Evolutionary conservation across 176 grass and related monocot species (phyloP), one percentile per base, ranked within the genome.

Genomic region (Dendrocalamus sinicus): DNA sequence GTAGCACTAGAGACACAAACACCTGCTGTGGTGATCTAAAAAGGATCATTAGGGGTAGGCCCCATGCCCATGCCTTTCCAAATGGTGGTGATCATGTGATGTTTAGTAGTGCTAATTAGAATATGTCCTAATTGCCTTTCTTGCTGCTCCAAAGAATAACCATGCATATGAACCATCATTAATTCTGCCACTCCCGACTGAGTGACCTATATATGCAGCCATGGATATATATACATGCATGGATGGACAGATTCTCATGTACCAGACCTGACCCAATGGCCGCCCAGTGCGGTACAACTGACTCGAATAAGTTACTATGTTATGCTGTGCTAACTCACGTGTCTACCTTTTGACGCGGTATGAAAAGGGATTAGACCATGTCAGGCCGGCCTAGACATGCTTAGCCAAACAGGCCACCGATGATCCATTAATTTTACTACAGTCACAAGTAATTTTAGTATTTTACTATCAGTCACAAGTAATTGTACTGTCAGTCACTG

Each of bases 71-170:
- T 6, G 55, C 13, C 45, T 80, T 90, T 85, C 62, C 76, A 71
- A 85, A 88, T 84, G 85, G 89, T 91, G 81, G 41, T 24, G 76
- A 85, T 81, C 89, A 91, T 91, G 89, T 88, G 89, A 72, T 63
- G 81, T 75, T 91, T 88, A 88, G 85, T 24, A 53, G 66, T 57
- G 75, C 70, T 86, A 59, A 30, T 79, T 87, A 77, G 53, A 77
- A 86, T 79, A 87, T 69, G 84, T 26, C 41, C 80, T 84, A 73
- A 83, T 83, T 79, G n/a, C 65, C 67, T 76, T 52, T 39, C 52
- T 30, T 77, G 72, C 43, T 22, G 79, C 70, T 51, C 63, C 26
- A n/a, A 20, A 83, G 80, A 41, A 70, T 44, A 43, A 77, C 83
- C 76, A 47, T 44, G 14, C 55, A 9, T 14, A 24, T 72, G 89